Evolutionary conservation across 768 basidiomycete genomes (phyloP), one percentile per base, ranked within the genome.

Genomic region (Phlegmacium glaucopus): DNA sequence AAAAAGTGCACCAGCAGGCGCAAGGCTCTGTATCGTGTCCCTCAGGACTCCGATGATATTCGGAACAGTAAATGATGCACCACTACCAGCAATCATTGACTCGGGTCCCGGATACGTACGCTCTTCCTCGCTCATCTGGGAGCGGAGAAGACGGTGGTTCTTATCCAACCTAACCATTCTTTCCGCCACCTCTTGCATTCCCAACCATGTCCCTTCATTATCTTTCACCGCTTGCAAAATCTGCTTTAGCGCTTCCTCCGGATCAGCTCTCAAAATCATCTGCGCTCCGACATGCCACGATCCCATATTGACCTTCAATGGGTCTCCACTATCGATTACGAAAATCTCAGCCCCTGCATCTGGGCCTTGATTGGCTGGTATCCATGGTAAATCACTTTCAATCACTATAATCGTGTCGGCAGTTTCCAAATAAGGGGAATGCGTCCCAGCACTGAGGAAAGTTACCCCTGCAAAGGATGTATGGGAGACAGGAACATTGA

Each of bases 361-460:
- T 0, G 84, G 82, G 3, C 61, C 66, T 28, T 74, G 72, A 44
- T 75, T 69, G 38, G 58, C 66, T 1, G 79, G 74, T 22, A 84
- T 78, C 82, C 85, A 88, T 0, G 85, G 82, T 0, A 85, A 65
- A 50, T 84, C 83, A 7, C 70, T 72, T 47, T 88, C 85, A n/a
- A 89, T 49, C 13, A 86, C 65, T 9, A 89, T 63, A 13, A 89
- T 72, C 4, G 80, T 74, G 51, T 89, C 87, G 0, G 83, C 83
- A 17, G 64, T 61, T 27, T 67, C 65, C 15, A 87, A 72, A 42
- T 73, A 69, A 1, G 62, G 58, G 22, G 76, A 74, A 39, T 80
- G 77, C 0, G 70, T 69, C 18, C 62, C 71, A 2, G 71, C 65
- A 0, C 58, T 63, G 45, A 80, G 70, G 64, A 71, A 83, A 3